Base-by-base conservation (phyloP, 2,329 filamentous ascomycete genomes). In the Colletotrichum salicis region DNA sequence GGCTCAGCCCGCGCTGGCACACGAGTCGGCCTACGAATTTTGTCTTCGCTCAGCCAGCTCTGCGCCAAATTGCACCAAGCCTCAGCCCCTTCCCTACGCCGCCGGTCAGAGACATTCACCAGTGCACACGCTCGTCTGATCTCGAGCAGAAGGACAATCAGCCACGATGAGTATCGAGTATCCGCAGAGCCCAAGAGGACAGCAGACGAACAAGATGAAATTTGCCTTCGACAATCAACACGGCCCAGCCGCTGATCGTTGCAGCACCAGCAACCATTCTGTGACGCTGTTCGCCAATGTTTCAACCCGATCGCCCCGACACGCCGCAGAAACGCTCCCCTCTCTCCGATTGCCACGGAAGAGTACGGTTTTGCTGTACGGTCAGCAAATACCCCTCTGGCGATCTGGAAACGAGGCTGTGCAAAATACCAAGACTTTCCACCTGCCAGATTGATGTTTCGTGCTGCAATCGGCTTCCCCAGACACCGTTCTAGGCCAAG, bases 391-490 rank as follows among this genome's bases (percentile, higher is more conserved):
- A 48, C 27, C 29, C 48, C 55, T 61, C 48, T 70, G 37, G 67
- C 37, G 19, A 71, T 66, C 61, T 56, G 56, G 55, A 71, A 72
- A 57, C 57, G 62, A 62, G 70, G 70, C 70, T 72, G 70, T 72
- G 70, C 70, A 71, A 41, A 58, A 58, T 62, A 72, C 70, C 67
- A 72, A 72, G 67, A 71, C 70, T 51, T 65, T 35, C 33, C 56
- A 72, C 70, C 70, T 72, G 67, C 70, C 70, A 65, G 58, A 67
- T 72, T 67, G 13, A 71, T 67, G 70, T 72, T 67, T 72, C 61
- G 70, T 62, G 48, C 67, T 70, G 61, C 58, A 71, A 57, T 67
- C 67, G 70, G 70, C 70, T 67, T 59, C 67, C 67, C 67, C 62
- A 71, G 61, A 71, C 61, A 37, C 56, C 62, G 56, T 66, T 71